Base-by-base conservation (phyloP, 495 filamentous ascomycete genomes). In the Penicillium longicatenatum region DNA sequence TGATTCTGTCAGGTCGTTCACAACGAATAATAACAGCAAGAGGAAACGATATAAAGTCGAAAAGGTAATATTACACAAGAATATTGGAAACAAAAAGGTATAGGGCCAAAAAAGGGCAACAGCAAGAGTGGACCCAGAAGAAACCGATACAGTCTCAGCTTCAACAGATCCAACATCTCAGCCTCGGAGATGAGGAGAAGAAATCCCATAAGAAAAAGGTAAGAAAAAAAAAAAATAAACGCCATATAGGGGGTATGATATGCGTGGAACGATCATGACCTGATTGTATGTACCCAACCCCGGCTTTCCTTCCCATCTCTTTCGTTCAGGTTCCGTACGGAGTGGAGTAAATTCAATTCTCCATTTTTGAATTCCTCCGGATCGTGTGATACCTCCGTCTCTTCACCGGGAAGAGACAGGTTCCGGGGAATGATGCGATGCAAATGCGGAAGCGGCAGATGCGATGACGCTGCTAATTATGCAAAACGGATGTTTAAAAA, bases 161-260 rank as follows among this genome's bases (percentile, higher is more conserved):
- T 7, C 16, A 35, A 16, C 16, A 16, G 37, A 39, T 39, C 37
- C 16, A 39, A 12, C 26, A 26, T 26, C 26, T 26, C 26, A 26
- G 26, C 7, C 31, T 10, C 31, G 16, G 37, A 39, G 1, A 17
- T 39, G 31, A 17, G 37, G 37, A 39, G 17, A 39, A 12, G 37
- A 16, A n/a, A n/a, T n/a, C 4, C 37, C 37, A 12, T 11, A 35
- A 35, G 12, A 35, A 14, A 35, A 9, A 35, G 7, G 12, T 11
- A 6, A n/a, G n/a, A n/a, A n/a, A 37, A 17, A 17, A n/a, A n/a
- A 39, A 26, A 24, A 46, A 26, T 22, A 55, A 69, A 67, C 63
- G 63, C 63, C 58, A 58, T 37, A 54, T 58, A n/a, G 52, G 61
- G 37, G 63, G 66, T 66, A 69, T 69, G 63, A 60, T 61, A 69